These are phyloP conservation scores for Nitzschia sp. DNA, from an alignment of 108 stramenopile species.

Conservation along the genomic window DNA sequence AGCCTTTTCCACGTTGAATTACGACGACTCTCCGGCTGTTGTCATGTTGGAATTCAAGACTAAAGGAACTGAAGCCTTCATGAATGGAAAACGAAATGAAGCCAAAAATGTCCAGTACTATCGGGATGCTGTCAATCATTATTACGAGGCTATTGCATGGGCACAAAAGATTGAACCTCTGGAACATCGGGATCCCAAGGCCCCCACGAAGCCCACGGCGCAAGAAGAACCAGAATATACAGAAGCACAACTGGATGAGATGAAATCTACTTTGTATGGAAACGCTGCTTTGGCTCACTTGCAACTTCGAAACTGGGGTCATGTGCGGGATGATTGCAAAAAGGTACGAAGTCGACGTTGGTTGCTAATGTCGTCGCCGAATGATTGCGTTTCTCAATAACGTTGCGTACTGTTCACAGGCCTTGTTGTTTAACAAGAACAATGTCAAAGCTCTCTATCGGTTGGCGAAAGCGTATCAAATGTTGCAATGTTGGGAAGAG, in stretches of 20 bases:
- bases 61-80: conserved; percentile 76
- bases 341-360: conserved; percentile 30
- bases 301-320: conserved; percentile 86
- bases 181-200: conserved; percentile 20
- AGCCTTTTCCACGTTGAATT: conserved; percentile 72
- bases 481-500: conserved; percentile 78
- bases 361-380: neutral
- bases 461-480: conserved; percentile 81
- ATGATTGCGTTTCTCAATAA: neutral
- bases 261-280: conserved; percentile 63
- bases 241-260: conserved; percentile 64
- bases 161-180: conserved; percentile 71
- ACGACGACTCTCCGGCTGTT: conserved; percentile 71
- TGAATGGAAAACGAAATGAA: conserved; percentile 76
- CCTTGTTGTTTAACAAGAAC: conserved; percentile 56
- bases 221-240: conserved; percentile 66
- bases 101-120: conserved; percentile 82
- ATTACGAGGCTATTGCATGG: conserved; percentile 81
- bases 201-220: conserved; percentile 11
- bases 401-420: conserved; percentile 3
- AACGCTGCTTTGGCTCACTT: conserved; percentile 84
- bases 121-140: conserved; percentile 89
- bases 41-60: conserved; percentile 72
- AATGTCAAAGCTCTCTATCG: conserved; percentile 89
- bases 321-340: conserved; percentile 67